Conservation (phyloP, 2,329 filamentous ascomycete species). For the Neophaeococcomyces aloes region DNA sequence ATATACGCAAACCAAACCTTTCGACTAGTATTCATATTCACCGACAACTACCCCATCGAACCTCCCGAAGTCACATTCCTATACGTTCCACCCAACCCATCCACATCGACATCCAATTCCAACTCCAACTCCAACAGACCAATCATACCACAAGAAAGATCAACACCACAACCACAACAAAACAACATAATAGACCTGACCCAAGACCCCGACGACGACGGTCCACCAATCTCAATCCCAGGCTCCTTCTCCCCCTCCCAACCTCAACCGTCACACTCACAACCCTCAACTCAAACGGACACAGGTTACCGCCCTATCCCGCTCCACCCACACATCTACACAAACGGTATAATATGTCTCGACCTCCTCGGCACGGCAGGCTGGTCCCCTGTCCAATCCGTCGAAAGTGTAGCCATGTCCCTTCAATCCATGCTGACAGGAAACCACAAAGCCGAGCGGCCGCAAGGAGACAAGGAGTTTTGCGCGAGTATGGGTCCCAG, state of each 20-base stretch:
- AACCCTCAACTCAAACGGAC: conserved; percentile 23
- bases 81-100: conserved; percentile 36
- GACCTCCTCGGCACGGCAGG: conserved; percentile 79
- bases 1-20: conserved; percentile 72
- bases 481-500: conserved; percentile 39
- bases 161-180: neutral
- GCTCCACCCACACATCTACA: conserved; percentile 95
- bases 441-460: conserved; percentile 82
- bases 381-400: conserved; percentile 94
- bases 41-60: conserved; percentile 80
- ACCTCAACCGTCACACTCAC: conserved; percentile 3
- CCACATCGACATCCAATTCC: conserved; percentile 6
- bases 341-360: conserved; percentile 95
- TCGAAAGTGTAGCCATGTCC: conserved; percentile 93
- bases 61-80: conserved; percentile 90
- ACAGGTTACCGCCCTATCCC: conserved; percentile 54
- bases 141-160: neutral
- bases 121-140: neutral
- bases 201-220: conserved; percentile 2
- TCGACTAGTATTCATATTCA: conserved; percentile 79
- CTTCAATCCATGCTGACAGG: conserved; percentile 97
- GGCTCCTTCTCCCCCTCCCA: neutral
- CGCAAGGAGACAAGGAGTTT: conserved; percentile 82
- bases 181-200: conserved; percentile 7
- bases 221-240: neutral